Conservation (phyloP, 176 grass and related monocot species). For the Cenchrus purpureus region DNA sequence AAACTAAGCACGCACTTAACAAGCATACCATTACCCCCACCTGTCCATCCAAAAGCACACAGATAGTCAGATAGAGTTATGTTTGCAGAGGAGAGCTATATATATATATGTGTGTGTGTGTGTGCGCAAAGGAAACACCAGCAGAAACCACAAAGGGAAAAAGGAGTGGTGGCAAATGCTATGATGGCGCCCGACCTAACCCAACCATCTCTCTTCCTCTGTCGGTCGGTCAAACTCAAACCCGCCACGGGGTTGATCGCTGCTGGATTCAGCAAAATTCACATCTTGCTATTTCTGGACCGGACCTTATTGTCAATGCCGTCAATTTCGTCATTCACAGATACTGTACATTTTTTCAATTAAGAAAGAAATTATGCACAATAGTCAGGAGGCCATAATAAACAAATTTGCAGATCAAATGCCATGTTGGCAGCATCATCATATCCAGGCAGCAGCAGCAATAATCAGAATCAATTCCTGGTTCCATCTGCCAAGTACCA, state of each 20-base stretch:
- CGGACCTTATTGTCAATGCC: not conserved
- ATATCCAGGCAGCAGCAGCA: slow-evolving; percentile 1
- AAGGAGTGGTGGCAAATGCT: slow-evolving; percentile 3
- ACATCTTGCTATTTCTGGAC: not conserved
- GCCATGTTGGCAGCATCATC: not conserved
- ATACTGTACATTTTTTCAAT: too few species aligned
- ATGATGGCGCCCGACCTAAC: slow-evolving; percentile 39
- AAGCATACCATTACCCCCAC: not conserved
- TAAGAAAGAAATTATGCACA: not conserved
- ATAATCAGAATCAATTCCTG: not conserved
- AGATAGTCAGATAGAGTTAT: too few species aligned
- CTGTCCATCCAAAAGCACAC: not conserved
- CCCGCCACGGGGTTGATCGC: not conserved
- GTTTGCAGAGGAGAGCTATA: too few species aligned
- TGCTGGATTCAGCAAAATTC: not conserved
- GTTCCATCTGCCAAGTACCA: not conserved
- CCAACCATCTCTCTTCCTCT: not conserved
- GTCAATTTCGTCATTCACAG: not conserved
- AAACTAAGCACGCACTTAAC: not conserved
- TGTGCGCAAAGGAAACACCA: not conserved
- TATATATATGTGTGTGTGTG: too few species aligned
- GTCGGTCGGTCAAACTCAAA: slow-evolving; percentile 34
- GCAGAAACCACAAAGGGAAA: not conserved
- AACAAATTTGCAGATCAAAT: not conserved
- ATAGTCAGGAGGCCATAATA: too few species aligned